phyloP scores from a whole-genome alignment of 2,329 filamentous ascomycete genomes.

The Nothophaeocryptopus gaeumannii region DNA sequence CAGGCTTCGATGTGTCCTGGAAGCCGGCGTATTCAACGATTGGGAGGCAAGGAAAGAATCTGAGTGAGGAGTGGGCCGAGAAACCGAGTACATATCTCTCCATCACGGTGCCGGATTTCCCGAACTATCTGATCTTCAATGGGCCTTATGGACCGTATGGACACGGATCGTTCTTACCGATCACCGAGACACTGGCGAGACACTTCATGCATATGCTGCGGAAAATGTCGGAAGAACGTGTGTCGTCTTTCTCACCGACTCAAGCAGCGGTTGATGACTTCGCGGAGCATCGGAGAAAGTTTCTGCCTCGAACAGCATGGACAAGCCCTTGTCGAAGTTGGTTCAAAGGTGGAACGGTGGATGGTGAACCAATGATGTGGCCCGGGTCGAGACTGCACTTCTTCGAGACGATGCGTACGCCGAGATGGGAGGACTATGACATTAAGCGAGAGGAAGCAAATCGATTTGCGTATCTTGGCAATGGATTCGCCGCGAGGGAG shows the following conservation, averaged over 20 bases:
- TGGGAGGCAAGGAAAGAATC: conserved; percentile 22
- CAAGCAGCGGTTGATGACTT: conserved; percentile 34
- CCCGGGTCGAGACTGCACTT: conserved; percentile 34
- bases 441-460: conserved; percentile 37
- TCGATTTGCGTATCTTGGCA: conserved; percentile 41
- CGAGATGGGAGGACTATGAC: conserved; percentile 42
- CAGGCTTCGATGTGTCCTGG: conserved; percentile 36
- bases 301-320: conserved; percentile 28
- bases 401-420: conserved; percentile 34
- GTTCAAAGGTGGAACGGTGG: conserved; percentile 6
- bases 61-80: conserved; percentile 37
- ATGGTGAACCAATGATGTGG: conserved; percentile 11
- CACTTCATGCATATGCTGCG: conserved; percentile 8
- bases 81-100: conserved; percentile 37
- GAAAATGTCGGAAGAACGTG: background rate
- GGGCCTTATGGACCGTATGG: conserved; percentile 41
- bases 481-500: conserved; percentile 34
- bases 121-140: conserved; percentile 35
- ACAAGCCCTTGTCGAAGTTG: conserved; percentile 5
- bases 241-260: conserved; percentile 4
- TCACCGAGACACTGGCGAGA: conserved; percentile 5
- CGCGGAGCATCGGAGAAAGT: conserved; percentile 17
- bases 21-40: conserved; percentile 26
- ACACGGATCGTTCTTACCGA: conserved; percentile 30
- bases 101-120: conserved; percentile 25